These are phyloP conservation scores for Euphorbia schlechtendalii DNA, from an alignment of 441 rosid species.

Conservation along the genomic window DNA sequence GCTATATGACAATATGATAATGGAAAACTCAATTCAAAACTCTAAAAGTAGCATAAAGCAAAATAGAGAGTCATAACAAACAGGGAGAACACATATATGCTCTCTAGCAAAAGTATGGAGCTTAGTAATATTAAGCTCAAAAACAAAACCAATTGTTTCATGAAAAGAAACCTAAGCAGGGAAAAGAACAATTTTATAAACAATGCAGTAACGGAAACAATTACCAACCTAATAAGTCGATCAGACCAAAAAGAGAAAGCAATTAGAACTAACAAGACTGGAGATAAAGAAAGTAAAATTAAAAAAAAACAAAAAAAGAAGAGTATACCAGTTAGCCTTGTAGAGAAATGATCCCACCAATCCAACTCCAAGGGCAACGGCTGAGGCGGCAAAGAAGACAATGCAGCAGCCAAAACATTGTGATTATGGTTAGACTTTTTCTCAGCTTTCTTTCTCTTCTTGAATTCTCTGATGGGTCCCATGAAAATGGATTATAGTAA, in stretches of 20 bases:
- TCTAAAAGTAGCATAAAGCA: too few relatives aligned
- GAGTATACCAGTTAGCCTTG: constrained; percentile 49
- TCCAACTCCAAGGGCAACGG: constrained; percentile 37
- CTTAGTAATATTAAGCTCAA: neutral
- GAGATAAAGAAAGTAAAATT: neutral
- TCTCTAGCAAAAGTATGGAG: too few relatives aligned
- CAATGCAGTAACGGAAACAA: neutral
- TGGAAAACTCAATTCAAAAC: constrained; percentile 3
- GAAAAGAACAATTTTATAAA: neutral
- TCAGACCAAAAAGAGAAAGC: neutral
- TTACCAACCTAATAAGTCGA: constrained; percentile 24
- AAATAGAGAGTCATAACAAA: too few relatives aligned
- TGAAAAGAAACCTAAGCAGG: neutral
- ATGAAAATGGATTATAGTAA: too few relatives aligned
- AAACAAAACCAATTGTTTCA: constrained; percentile 13
- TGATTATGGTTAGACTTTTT: constrained; percentile 68
- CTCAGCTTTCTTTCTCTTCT: constrained; percentile 54
- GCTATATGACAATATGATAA: neutral
- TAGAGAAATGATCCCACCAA: constrained; percentile 78
- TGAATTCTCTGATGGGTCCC: constrained; percentile 66
- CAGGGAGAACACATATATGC: too few relatives aligned
- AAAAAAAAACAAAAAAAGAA: too few relatives aligned
- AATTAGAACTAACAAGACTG: constrained; percentile 4
- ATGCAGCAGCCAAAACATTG: constrained; percentile 35
- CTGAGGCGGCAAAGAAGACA: constrained; percentile 24